Evolutionary conservation across 768 basidiomycete genomes (phyloP).

Genomic region (Tubosaeta sp.): DNA sequence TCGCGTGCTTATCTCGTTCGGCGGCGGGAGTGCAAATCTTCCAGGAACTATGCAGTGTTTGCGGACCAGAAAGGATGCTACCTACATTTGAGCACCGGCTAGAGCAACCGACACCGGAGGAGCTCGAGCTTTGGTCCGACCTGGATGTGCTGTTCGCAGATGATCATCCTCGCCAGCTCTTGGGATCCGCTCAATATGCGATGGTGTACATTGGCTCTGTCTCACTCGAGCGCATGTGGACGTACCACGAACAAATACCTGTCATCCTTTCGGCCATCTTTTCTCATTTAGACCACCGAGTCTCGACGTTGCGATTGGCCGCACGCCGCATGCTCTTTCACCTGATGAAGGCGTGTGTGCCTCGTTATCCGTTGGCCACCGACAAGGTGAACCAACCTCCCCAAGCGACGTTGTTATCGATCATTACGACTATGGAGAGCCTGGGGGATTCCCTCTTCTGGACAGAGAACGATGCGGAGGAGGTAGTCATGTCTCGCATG

Average conservation of each 20-base stretch:
- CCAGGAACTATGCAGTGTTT: conserved; percentile 78
- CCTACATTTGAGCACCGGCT: conserved; percentile 71
- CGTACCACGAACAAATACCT: conserved; percentile 63
- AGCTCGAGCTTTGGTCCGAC: conserved; percentile 75
- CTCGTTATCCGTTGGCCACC: conserved; percentile 69
- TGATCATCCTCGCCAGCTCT: conserved; percentile 60
- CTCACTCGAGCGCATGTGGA: conserved; percentile 73
- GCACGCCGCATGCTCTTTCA: conserved; percentile 83
- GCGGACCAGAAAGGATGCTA: conserved; percentile 83
- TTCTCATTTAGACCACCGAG: conserved; percentile 77
- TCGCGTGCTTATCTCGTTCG: conserved; percentile 81
- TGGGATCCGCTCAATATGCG: conserved; percentile 86
- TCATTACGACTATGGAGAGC: conserved; percentile 52
- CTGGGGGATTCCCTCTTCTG: conserved; percentile 59
- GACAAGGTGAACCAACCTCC: conserved; percentile 51
- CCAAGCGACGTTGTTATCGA: conserved; percentile 46
- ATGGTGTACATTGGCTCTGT: conserved; percentile 80
- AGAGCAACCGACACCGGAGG: conserved; percentile 53
- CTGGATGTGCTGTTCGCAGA: conserved; percentile 69
- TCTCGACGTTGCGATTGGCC: conserved; percentile 61
- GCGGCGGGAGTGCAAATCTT: conserved; percentile 68
- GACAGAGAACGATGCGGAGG: conserved; percentile 63
- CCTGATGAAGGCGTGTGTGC: conserved; percentile 74
- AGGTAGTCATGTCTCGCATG: conserved; percentile 63
- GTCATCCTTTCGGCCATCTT: conserved; percentile 75